A percentile compares a stretch with the other conserved stretches of the same genome.
Conservation (phyloP, 2,329 filamentous ascomycete species). For the Juglanconis sp. region DNA sequence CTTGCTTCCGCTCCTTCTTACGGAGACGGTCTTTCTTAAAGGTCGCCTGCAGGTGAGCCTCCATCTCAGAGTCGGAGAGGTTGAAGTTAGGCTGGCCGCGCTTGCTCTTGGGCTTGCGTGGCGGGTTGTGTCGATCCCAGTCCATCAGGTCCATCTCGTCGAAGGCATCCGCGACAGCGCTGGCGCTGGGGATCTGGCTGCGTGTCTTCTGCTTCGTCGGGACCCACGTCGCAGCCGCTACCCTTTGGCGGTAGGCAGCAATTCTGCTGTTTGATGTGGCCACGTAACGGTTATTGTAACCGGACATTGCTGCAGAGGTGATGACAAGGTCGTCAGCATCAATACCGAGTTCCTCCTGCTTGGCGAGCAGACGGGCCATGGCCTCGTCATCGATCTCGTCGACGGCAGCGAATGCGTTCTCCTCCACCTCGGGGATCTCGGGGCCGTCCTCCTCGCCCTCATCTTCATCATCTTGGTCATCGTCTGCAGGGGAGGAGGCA, state of each 20-base stretch:
- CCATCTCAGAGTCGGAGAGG: constrained; percentile 65
- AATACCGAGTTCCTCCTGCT: constrained; percentile 62
- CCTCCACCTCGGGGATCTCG: constrained; percentile 21
- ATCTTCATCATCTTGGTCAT: constrained; percentile 29
- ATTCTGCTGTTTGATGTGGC: constrained; percentile 6
- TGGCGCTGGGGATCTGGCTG: constrained; percentile 33
- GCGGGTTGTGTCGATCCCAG: constrained; percentile 64
- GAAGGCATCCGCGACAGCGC: constrained; percentile 45
- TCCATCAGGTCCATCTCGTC: constrained; percentile 84
- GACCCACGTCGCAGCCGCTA: background rate
- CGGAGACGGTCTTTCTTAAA: constrained; percentile 68
- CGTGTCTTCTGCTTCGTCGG: background rate
- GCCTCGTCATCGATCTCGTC: constrained; percentile 56
- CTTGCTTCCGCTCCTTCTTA: constrained; percentile 67
- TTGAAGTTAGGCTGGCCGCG: constrained; percentile 48
- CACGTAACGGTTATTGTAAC: background rate
- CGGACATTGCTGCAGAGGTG: constrained; percentile 37
- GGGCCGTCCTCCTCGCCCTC: constrained; percentile 28
- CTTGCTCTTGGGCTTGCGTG: constrained; percentile 61
- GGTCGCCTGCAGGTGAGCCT: constrained; percentile 53
- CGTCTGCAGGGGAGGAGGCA: constrained; percentile 33
- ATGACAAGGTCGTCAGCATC: constrained; percentile 56
- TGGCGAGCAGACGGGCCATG: constrained; percentile 57
- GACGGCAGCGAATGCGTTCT: constrained; percentile 25
- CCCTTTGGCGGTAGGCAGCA: background rate